A percentile compares a stretch with the other conserved stretches of the same genome.
These are phyloP conservation scores for Podospora pseudocomata DNA, from an alignment of 495 filamentous ascomycete species.

Conservation along the genomic window DNA sequence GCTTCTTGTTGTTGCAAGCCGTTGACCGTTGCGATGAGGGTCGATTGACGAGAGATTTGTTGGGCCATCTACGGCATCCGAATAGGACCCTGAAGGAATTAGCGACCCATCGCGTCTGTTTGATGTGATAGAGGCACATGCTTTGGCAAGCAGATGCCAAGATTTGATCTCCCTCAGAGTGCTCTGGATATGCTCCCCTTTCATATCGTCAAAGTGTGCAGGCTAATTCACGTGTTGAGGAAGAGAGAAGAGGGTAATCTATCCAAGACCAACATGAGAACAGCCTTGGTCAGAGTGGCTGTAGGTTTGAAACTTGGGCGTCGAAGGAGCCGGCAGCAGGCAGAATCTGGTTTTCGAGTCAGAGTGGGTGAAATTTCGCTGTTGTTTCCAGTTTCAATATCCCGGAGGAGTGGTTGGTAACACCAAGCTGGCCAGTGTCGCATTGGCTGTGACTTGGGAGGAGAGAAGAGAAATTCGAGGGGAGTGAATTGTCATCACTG, in stretches of 20 bases:
- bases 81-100: neutral
- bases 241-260: conserved; percentile 21
- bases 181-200: neutral
- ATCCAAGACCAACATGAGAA: conserved; percentile 29
- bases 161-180: conserved; percentile 2
- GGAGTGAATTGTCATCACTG: too few relatives aligned
- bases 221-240: neutral
- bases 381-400: conserved; percentile 7
- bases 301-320: conserved; percentile 21
- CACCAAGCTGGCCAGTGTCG: neutral
- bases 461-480: too few relatives aligned
- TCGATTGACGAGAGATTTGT: neutral
- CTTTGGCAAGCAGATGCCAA: neutral
- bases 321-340: neutral
- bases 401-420: conserved; percentile 5
- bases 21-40: conserved; percentile 2
- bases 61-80: neutral
- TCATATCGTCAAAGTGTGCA: neutral
- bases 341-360: conserved; percentile 2
- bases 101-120: neutral
- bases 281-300: conserved; percentile 22
- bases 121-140: neutral
- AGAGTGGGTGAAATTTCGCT: conserved; percentile 10
- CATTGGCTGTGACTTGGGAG: neutral
- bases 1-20: conserved; percentile 7